Base-by-base conservation (phyloP, 306 rosid species). In the Medicago ruthenica region DNA sequence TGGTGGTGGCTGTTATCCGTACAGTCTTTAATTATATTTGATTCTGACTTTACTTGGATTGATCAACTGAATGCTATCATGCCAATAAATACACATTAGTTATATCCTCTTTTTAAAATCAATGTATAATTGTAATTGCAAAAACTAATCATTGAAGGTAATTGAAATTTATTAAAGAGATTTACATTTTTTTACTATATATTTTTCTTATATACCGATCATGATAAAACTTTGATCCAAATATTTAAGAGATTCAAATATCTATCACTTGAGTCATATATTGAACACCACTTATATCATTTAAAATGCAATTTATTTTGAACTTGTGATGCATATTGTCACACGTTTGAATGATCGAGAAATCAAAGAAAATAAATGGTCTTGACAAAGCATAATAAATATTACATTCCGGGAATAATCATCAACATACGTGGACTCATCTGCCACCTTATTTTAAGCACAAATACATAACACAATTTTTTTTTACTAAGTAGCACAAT, bases 351-450 rank as follows among this genome's bases (percentile, higher is more conserved):
- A 61, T 59, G 70, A 75, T 22, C 9, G 31, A 45, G 50, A 57
- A 54, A 57, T 17, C 10, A 55, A 7, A 47, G 53, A 66, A 40
- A 73, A 73, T 36, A 42, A 36, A 59, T 70, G 73, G 73, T 53
- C 47, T 9, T 48, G 8, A 9, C 51, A 27, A 62, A 75, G 42
- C 73, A 39, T 37, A 12, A 12, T 44, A 22, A 39, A 47, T 7
- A 69, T 40, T 61, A 80, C 50, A 75, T 80, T 80, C 71, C 16
- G 2, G 14, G 70, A 68, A 75, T 59, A 58, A 67, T 67, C n/a
- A 74, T 78, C n/a, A 48, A 74, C 34, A 44, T 53, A 41, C 20
- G 75, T 79, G 75, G 53, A 55, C 57, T 53, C 45, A 2, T 61
- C 1, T 45, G 6, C 37, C 9, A 21, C 76, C 64, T 36, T 53